Evolutionary conservation across 2,329 filamentous ascomycete genomes (phyloP), one percentile per base, ranked within the genome.

Genomic region (Alternaria gaisen): DNA sequence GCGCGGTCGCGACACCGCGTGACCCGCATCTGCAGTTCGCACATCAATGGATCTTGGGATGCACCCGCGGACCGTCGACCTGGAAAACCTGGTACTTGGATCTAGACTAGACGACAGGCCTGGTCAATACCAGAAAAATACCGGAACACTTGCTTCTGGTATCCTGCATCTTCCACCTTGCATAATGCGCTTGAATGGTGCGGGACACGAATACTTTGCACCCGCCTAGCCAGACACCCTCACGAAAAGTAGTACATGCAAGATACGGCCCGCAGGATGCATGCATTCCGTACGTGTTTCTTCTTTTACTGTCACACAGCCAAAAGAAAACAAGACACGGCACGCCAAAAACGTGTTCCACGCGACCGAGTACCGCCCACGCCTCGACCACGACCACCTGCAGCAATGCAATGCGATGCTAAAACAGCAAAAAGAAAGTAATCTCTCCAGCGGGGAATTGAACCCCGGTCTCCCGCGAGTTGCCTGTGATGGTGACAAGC

Each of bases 391-490:
- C 32, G 11, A 34, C 32, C 32, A 34, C 32, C 10, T 24, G 24
- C 24, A 24, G 24, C 24, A 24, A 24, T 24, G 24, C 10, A 8
- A 30, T 16, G 14, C 4, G 1, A 14, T 12, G 26, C 10, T 16
- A 26, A 32, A 48, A 16, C 0, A 9, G 14, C 32, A 50, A 50
- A 50, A 50, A 14, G 4, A 38, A 18, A 20, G 11, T 20, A 26
- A 9, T 36, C 46, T 50, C 46, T 50, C 46, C 46, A 50, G 46
- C 46, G 32, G 30, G 20, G 46, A 38, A 50, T 50, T 50, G 46
- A 50, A 50, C 46, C 30, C 46, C 32, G 46, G 46, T 50, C 46
- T 50, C 46, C 46, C 46, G 46, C 46, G 46, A 24, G 30, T 50
- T 50, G 46, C 34, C 46, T 16, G 16, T 50, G 20, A 20, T 22